Base-by-base conservation (phyloP, 2,329 filamentous ascomycete genomes). In the Thyridium curvatum region DNA sequence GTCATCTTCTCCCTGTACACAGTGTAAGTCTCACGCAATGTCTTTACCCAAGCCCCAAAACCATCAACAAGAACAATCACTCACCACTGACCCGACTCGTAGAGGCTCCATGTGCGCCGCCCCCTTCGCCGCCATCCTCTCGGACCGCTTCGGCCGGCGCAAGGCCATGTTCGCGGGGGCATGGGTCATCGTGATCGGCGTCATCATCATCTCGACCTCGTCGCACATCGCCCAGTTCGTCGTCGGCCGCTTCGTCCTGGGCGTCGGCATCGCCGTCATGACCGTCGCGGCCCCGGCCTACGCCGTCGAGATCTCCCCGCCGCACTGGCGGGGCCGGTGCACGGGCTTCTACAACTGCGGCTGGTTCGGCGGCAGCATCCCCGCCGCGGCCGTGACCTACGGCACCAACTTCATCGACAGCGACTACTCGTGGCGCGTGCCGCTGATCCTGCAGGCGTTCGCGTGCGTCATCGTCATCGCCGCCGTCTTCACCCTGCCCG, bases 301-400 rank as follows among this genome's bases (percentile, higher is more conserved):
- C 41, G 58, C 64, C 4, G 59, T 72, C 29, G 68, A 72, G 43
- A 66, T 71, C 18, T 49, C 68, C 2, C 66, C 68, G 31, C 65
- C 69, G 30, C 67, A 72, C 48, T 71, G 69, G 69, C 63, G 69
- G 42, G 69, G 69, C 15, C 68, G 68, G 34, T 65, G 62, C 48
- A 65, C 65, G 14, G 60, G 62, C 21, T 61, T 74, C 55, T 74
- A 73, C 52, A 74, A 74, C 56, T 72, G 68, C 40, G 69, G 69
- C 39, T 73, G 67, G 66, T 73, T 71, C 38, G 68, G 68, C 31
- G 70, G 70, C 35, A 60, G 64, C 32, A 72, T 74, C 31, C 68
- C 69, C 4, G 70, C 71, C 2, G 66, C 70, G 12, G 60, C 64
- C 29, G 55, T 74, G 29, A 69, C 68, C n/a, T 74, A 63, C 41